Conservation (phyloP, 1,284 basidiomycete species). For the Gomphus sp. region DNA sequence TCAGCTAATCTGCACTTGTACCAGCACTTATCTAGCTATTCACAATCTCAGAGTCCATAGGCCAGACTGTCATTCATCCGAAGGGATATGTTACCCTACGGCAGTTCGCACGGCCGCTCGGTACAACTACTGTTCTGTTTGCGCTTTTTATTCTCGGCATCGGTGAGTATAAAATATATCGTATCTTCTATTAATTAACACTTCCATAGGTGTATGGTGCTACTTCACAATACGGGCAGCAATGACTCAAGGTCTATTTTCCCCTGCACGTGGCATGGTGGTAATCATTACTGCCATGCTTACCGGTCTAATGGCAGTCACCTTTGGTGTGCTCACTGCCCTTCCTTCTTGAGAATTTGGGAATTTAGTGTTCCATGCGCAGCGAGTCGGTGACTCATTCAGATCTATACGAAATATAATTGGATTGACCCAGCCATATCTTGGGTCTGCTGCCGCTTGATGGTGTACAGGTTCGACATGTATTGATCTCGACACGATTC, state of each 20-base stretch:
- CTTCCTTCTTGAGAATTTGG: neutral
- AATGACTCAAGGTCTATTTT: constrained; percentile 45
- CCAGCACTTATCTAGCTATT: constrained; percentile 51
- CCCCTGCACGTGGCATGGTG: constrained; percentile 40
- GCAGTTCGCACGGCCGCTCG: constrained; percentile 43
- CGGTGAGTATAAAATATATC: constrained; percentile 25
- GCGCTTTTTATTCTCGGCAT: constrained; percentile 42
- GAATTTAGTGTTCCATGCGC: neutral
- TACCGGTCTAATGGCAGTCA: constrained; percentile 33
- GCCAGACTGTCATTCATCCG: neutral
- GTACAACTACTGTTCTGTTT: constrained; percentile 40
- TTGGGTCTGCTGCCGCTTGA: neutral
- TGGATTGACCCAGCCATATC: too few relatives aligned
- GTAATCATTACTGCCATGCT: constrained; percentile 35
- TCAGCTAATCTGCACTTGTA: neutral
- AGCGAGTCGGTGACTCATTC: too few relatives aligned
- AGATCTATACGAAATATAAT: too few relatives aligned
- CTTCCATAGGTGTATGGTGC: constrained; percentile 33
- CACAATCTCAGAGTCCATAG: constrained; percentile 26
- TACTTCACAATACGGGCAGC: constrained; percentile 50
- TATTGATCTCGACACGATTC: too few relatives aligned
- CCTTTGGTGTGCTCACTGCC: constrained; percentile 39
- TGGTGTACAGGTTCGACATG: too few relatives aligned
- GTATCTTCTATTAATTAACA: neutral
- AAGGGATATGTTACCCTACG: constrained; percentile 23